Conservation (phyloP, 257 asterid species). For the Voacanga thouarsii region DNA sequence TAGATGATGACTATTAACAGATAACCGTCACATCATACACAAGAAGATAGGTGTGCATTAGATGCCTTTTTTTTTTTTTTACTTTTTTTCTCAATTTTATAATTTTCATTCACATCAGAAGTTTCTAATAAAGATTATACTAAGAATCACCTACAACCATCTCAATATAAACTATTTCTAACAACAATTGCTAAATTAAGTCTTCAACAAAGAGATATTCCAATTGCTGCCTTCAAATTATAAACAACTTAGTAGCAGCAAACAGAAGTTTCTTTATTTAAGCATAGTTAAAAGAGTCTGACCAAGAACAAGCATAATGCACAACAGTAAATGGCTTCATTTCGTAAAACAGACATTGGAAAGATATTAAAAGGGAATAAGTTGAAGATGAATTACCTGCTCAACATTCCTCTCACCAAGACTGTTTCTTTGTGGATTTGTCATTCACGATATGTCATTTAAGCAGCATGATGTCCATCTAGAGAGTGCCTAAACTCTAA, state of each 20-base stretch:
- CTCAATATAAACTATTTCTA: background rate
- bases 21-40: background rate
- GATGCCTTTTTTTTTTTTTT: background rate
- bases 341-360: background rate
- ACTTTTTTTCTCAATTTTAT: background rate
- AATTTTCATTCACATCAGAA: background rate
- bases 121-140: background rate
- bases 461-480: constrained; percentile 26
- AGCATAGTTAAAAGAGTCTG: background rate
- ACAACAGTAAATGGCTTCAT: background rate
- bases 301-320: background rate
- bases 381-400: constrained; percentile 38
- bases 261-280: background rate
- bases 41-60: background rate
- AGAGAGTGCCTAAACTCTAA: constrained; percentile 22
- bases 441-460: constrained; percentile 47
- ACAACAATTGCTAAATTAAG: too few relatives aligned
- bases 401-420: constrained; percentile 51
- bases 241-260: background rate
- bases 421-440: constrained; percentile 38
- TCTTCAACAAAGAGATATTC: background rate
- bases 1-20: background rate
- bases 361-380: background rate
- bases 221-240: background rate
- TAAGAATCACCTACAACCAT: background rate